These are phyloP conservation scores for Aspergillus sparsus DNA, from an alignment of 495 filamentous ascomycete genomes.

Conservation along the genomic window DNA sequence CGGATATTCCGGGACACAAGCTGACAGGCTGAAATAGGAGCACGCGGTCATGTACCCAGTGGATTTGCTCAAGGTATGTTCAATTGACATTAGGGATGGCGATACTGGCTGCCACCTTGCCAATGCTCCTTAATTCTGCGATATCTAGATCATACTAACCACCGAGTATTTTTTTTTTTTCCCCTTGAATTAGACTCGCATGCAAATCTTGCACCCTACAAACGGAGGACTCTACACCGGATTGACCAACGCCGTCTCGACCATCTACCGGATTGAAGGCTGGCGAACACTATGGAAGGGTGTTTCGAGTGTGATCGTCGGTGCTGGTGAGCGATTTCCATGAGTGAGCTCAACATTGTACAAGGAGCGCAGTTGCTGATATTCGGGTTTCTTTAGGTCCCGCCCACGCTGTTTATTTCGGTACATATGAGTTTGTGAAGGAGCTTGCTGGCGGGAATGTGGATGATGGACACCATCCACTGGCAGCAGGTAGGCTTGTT, in stretches of 20 bases:
- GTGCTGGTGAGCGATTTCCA: conserved; percentile 66
- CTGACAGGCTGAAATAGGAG: conserved; percentile 50
- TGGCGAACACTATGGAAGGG: conserved; percentile 92
- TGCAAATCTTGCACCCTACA: conserved; percentile 92
- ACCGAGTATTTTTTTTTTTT: conserved; percentile 23
- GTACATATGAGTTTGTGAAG: conserved; percentile 96
- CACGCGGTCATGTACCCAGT: conserved; percentile 98
- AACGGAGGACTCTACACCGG: conserved; percentile 86
- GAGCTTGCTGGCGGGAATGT: conserved; percentile 91
- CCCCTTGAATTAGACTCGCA: conserved; percentile 69
- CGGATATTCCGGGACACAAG: conserved; percentile 1
- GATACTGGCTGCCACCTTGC: background rate
- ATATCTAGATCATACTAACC: conserved; percentile 11
- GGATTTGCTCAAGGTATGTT: conserved; percentile 90
- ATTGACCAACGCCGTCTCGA: conserved; percentile 86
- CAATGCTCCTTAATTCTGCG: background rate
- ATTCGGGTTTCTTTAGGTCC: conserved; percentile 62
- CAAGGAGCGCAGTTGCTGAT: conserved; percentile 27
- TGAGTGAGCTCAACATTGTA: conserved; percentile 5
- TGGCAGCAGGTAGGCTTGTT: conserved; percentile 73
- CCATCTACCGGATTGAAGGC: conserved; percentile 87
- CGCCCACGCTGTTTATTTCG: conserved; percentile 97
- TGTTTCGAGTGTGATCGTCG: conserved; percentile 92
- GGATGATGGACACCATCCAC: conserved; percentile 83
- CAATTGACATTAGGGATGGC: conserved; percentile 7